A percentile compares a stretch with the other conserved stretches of the same genome.
phyloP scores from a whole-genome alignment of 2,329 filamentous ascomycete genomes.

The Cytospora piceicola region DNA sequence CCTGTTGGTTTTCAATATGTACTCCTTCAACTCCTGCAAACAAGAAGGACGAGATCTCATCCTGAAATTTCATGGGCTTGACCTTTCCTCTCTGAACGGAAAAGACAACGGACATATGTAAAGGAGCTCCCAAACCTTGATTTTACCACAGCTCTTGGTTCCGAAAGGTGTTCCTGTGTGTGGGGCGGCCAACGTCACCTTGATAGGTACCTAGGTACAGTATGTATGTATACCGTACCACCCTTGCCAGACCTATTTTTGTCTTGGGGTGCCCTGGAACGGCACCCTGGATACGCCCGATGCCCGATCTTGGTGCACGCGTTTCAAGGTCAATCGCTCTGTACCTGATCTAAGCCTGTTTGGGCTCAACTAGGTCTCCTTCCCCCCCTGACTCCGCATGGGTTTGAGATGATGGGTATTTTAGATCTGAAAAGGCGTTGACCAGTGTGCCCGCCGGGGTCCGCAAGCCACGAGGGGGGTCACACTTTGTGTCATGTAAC shows the following conservation, averaged over 20 bases:
- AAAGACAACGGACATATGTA: neutral
- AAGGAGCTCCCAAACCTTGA: neutral
- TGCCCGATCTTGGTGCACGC: slow-evolving; percentile 17
- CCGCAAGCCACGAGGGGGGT: slow-evolving; percentile 4
- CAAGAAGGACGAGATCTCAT: no score
- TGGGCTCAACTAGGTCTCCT: slow-evolving; percentile 22
- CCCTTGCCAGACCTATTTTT: neutral
- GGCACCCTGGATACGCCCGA: neutral
- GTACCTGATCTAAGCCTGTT: slow-evolving; percentile 36
- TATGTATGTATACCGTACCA: neutral
- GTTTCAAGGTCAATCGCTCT: slow-evolving; percentile 29
- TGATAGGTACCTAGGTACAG: no score
- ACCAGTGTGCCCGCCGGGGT: neutral
- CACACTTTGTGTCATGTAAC: neutral
- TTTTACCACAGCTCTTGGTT: neutral
- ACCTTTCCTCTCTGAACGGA: neutral
- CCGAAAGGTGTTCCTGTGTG: neutral
- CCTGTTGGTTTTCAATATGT: no score
- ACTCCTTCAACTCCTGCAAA: no score
- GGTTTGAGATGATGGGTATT: neutral
- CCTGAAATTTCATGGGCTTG: no score
- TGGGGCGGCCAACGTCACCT: neutral
- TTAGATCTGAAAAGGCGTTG: neutral
- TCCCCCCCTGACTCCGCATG: neutral
- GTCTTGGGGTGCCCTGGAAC: neutral